A percentile compares a stretch with the other conserved stretches of the same genome.
Evolutionary conservation across 331 rosid genomes (phyloP).

Genomic region (Malus hybrid): DNA sequence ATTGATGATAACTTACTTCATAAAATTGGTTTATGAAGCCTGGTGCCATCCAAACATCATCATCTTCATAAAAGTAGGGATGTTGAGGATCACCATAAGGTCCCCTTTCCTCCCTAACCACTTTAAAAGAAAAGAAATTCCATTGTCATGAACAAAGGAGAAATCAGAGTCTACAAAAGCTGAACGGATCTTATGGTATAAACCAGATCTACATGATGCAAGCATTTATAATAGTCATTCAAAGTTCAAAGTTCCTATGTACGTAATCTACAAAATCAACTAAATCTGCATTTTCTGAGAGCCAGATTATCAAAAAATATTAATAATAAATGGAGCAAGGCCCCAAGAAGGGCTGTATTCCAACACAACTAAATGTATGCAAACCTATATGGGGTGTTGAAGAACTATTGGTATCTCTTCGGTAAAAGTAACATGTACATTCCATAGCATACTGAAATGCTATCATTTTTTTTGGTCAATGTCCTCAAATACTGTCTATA

Average conservation of each 20-base stretch:
- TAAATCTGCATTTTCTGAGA: background rate
- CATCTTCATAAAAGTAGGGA: slow-evolving; percentile 90
- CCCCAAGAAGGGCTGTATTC: background rate
- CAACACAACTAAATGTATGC: background rate
- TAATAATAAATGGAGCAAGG: background rate
- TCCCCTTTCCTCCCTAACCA: slow-evolving; percentile 92
- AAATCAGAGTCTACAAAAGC: background rate
- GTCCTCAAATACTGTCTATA: background rate
- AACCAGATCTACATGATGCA: background rate
- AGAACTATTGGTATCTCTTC: slow-evolving; percentile 1
- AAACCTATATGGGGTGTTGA: background rate
- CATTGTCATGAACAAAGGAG: background rate
- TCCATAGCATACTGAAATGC: background rate
- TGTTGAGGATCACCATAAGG: slow-evolving; percentile 91
- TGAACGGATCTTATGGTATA: background rate
- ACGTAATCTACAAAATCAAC: background rate
- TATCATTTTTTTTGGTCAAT: background rate
- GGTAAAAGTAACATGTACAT: background rate
- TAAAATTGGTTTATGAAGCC: slow-evolving; percentile 93
- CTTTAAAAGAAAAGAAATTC: slow-evolving; percentile 17
- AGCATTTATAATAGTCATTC: background rate
- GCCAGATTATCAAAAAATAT: background rate
- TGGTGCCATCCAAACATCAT: slow-evolving; percentile 95
- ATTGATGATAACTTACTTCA: slow-evolving; percentile 47
- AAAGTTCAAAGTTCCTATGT: background rate